Conservation (phyloP, 768 basidiomycete genomes). For the Termitomyces sp. region DNA sequence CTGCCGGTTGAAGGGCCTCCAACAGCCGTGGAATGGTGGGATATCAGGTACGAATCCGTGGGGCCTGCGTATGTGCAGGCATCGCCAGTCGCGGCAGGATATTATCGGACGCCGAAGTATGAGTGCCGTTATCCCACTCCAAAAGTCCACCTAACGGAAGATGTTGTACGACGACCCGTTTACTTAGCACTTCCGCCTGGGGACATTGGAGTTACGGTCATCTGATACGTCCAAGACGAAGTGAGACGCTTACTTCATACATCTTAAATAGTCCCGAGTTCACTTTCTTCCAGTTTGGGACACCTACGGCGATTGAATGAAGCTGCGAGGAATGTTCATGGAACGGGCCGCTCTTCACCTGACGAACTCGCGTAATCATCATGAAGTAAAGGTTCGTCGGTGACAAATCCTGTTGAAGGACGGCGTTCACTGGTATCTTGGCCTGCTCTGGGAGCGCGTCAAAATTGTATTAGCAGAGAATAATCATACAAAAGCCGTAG, state of each 20-base stretch:
- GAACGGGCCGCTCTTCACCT: slow-evolving; percentile 84
- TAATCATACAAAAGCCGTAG: not conserved
- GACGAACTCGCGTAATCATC: slow-evolving; percentile 69
- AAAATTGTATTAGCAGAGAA: slow-evolving; percentile 9
- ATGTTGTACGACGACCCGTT: slow-evolving; percentile 96
- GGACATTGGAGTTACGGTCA: not conserved
- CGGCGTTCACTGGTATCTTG: slow-evolving; percentile 56
- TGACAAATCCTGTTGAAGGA: slow-evolving; percentile 54
- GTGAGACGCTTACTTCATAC: slow-evolving; percentile 66
- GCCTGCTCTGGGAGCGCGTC: slow-evolving; percentile 44
- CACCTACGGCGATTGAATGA: slow-evolving; percentile 80
- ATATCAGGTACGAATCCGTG: slow-evolving; percentile 1
- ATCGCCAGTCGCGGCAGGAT: not conserved
- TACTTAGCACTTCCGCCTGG: slow-evolving; percentile 86
- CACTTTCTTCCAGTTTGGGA: slow-evolving; percentile 88
- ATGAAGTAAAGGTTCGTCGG: slow-evolving; percentile 77
- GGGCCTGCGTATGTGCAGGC: slow-evolving; percentile 4
- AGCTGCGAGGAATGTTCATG: slow-evolving; percentile 91
- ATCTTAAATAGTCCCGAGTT: slow-evolving; percentile 90
- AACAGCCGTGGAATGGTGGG: not conserved
- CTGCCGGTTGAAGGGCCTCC: not conserved
- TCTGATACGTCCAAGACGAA: not conserved
- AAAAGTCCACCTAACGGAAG: slow-evolving; percentile 80
- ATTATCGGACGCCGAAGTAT: slow-evolving; percentile 6
- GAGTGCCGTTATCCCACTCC: slow-evolving; percentile 44